phyloP scores from a whole-genome alignment of 192 early-diverging fungal species.

The Coemansia sp. region DNA sequence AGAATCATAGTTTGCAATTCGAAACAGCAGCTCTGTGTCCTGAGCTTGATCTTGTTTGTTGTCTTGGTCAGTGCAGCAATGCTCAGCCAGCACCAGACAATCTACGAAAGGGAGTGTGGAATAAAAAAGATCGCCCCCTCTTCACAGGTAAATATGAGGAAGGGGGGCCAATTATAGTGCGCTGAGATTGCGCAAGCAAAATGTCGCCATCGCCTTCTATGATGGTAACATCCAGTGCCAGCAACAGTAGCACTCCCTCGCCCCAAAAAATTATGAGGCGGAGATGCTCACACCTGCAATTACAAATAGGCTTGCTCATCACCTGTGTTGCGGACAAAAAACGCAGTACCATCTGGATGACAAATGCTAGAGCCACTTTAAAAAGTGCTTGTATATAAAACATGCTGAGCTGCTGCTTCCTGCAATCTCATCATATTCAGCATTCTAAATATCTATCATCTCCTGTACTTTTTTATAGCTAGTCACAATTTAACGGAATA shows the following conservation, averaged over 20 bases:
- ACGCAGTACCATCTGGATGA: neutral
- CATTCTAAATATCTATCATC: neutral
- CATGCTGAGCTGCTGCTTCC: neutral
- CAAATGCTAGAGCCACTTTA: neutral
- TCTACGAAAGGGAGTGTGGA: too few species aligned
- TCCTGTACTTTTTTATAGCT: neutral
- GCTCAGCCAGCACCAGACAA: too few species aligned
- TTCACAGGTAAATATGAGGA: too few species aligned
- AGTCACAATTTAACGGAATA: neutral
- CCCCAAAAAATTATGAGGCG: too few species aligned
- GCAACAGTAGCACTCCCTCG: neutral
- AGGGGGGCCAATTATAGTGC: conserved; percentile 23
- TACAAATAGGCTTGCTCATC: conserved; percentile 9
- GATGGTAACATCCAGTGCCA: conserved; percentile 31
- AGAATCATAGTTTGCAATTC: too few species aligned
- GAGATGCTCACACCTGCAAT: neutral
- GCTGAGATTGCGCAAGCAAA: conserved; percentile 34
- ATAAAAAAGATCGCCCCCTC: too few species aligned
- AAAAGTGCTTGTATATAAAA: neutral
- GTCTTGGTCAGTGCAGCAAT: too few species aligned
- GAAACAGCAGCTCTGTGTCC: too few species aligned
- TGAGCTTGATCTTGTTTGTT: too few species aligned
- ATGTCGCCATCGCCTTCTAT: conserved; percentile 35
- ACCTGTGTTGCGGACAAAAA: neutral
- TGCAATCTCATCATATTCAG: neutral